Base-by-base conservation (phyloP, 495 filamentous ascomycete genomes). In the Penicillium paxilli region DNA sequence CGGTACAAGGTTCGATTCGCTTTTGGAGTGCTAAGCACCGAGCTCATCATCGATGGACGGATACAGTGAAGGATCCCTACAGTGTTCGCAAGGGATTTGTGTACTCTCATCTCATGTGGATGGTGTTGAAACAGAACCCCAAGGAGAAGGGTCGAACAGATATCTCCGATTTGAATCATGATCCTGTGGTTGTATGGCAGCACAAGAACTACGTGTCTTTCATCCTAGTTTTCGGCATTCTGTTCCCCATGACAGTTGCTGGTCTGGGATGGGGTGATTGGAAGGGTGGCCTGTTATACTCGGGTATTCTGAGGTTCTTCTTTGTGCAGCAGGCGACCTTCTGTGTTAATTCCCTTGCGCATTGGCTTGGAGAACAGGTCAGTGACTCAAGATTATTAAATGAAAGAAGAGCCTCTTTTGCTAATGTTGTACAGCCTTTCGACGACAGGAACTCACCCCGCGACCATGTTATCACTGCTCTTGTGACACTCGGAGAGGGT, bases 311-410 rank as follows among this genome's bases (percentile, higher is more conserved):
- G 59, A 80, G 92, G 58, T 88, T 92, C 66, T 91, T 91, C 78
- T 89, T 96, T 75, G 89, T 96, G 52, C 91, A 96, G 75, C 91
- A 96, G 68, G 91, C 92, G 54, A 96, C 92, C 51, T 96, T 96
- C 82, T 96, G 92, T 66, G 91, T 96, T 81, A 96, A 96, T 79
- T 94, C 90, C 42, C 78, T 96, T 42, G 91, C 91, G 46, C 92
- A 96, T 75, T 96, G 91, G 91, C 85, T 96, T 59, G 92, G 92
- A 42, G 92, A 96, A 60, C 91, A 64, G 58, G 62, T 62, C 0
- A 47, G 30, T 32, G 7, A 14, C 8, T 4, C 11, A 12, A 12
- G 14, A 16, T 1, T 2, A 12, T 19, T 14, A 33, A 11, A 8
- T 1, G 3, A 25, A 16, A 11, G 12, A 21, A 24, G 0, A 44